Evolutionary conservation across 306 rosid genomes (phyloP), one percentile per base, ranked within the genome.

Genomic region (Pueraria montana): DNA sequence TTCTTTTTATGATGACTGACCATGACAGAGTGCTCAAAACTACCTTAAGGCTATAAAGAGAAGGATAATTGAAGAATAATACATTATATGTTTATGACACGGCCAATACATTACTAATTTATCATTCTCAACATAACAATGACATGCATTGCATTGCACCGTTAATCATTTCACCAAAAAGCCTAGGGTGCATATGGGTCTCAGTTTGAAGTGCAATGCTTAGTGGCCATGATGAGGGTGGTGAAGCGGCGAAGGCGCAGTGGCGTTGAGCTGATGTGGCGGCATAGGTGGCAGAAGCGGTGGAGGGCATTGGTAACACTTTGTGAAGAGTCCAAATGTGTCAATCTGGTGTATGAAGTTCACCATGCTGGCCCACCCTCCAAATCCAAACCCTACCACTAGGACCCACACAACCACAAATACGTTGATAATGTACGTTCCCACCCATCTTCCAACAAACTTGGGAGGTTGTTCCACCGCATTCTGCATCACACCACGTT

Each of bases 341-440:
- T 96, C 98, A 32, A 96, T 92, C 65, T 96, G 99, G 88, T 73
- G 92, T 18, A 96, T 46, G 81, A 96, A 96, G 86, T 96, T 96
- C 1, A 89, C 89, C 90, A 96, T 87, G 77, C 99, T 96, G 59
- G 99, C 99, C 99, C 99, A 96, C 67, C 99, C 99, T 5, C 99
- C 99, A 38, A 96, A 96, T 66, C 98, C 99, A 49, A 96, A 96
- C 17, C 99, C 99, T 8, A 96, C 99, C 0, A 96, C 84, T 3
- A 92, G 71, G 17, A 96, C 96, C 99, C 99, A 96, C 48, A 86
- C 97, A 13, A 96, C 98, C 36, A 96, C 87, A 56, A 96, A 96
- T 12, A 85, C 84, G 74, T 96, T 96, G 61, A 96, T 91, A 27
- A 89, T 81, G 45, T 77, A 94, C 0, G 93, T 30, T 18, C 99